phyloP scores from a whole-genome alignment of 23 red algal genomes.

The Gracilaria domingensis region DNA sequence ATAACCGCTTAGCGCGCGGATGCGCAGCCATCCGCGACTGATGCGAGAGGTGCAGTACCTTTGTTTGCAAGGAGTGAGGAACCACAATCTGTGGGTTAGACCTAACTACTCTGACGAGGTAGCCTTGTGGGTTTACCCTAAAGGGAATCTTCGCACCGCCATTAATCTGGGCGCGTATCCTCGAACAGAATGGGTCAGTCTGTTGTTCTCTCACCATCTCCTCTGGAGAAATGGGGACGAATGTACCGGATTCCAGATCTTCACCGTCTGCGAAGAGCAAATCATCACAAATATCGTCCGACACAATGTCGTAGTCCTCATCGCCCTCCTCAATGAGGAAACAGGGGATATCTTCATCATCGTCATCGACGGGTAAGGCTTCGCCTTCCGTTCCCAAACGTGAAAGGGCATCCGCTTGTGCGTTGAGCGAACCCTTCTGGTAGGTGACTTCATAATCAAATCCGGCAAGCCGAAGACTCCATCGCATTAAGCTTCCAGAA shows the following conservation, averaged over 20 bases:
- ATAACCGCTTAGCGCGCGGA: neutral
- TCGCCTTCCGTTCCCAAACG: neutral
- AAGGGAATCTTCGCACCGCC: neutral
- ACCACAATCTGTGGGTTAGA: conserved; percentile 5
- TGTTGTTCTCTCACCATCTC: conserved; percentile 14
- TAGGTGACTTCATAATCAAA: neutral
- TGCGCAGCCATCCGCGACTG: neutral
- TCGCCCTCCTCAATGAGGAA: neutral
- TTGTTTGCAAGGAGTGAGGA: conserved; percentile 5
- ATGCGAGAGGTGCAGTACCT: neutral
- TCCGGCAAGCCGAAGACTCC: neutral
- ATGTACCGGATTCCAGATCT: neutral
- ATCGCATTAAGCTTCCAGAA: no score
- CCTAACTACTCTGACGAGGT: neutral
- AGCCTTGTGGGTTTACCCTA: neutral
- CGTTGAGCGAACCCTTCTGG: neutral
- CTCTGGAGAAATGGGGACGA: neutral
- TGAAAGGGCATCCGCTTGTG: neutral
- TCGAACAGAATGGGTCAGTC: neutral
- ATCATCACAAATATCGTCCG: neutral
- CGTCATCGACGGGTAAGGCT: neutral
- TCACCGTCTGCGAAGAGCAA: neutral
- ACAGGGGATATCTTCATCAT: conserved; percentile 3
- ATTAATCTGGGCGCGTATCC: neutral
- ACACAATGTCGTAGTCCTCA: neutral